Percentiles rank a stretch among this genome's conserved stretches.
These are phyloP conservation scores for Geotrichum macrosporum DNA, from an alignment of 1,139 yeast genomes.

Conservation along the genomic window DNA sequence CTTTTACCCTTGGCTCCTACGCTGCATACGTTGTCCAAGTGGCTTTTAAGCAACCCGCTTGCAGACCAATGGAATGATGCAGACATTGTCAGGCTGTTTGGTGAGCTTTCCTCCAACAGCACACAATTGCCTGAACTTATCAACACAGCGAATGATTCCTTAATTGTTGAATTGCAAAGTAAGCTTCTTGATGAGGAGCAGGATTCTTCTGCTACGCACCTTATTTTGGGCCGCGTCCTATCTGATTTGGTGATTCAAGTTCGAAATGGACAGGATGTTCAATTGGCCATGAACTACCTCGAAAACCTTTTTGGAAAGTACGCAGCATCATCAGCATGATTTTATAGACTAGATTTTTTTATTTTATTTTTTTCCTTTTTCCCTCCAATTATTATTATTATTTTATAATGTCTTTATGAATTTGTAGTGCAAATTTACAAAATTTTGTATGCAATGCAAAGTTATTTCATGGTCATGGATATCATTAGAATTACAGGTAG, in stretches of 20 bases:
- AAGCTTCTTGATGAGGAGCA: not conserved
- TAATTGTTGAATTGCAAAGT: not conserved
- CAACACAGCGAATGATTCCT: constrained; percentile 1
- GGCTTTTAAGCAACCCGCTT: constrained; percentile 26
- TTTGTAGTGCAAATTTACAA: no score
- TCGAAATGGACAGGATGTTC: constrained; percentile 14
- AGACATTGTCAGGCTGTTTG: constrained; percentile 26
- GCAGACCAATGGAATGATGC: constrained; percentile 25
- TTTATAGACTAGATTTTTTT: not conserved
- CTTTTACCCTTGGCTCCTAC: constrained; percentile 27
- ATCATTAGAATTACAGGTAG: constrained; percentile 6
- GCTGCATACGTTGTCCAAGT: constrained; percentile 25
- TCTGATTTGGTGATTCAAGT: constrained; percentile 16
- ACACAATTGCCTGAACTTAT: not conserved
- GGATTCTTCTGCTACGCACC: constrained; percentile 1
- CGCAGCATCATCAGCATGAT: not conserved
- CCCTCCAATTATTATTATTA: not conserved
- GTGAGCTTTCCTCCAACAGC: constrained; percentile 9
- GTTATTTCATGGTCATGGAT: not conserved
- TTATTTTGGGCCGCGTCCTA: constrained; percentile 10
- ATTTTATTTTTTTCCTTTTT: constrained; percentile 1
- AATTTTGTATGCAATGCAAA: not conserved
- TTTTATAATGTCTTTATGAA: not conserved
- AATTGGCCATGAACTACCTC: constrained; percentile 12
- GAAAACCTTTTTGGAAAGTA: constrained; percentile 14